Base-by-base conservation (phyloP, 2,329 filamentous ascomycete species). In the Cryphonectria carpinicola region DNA sequence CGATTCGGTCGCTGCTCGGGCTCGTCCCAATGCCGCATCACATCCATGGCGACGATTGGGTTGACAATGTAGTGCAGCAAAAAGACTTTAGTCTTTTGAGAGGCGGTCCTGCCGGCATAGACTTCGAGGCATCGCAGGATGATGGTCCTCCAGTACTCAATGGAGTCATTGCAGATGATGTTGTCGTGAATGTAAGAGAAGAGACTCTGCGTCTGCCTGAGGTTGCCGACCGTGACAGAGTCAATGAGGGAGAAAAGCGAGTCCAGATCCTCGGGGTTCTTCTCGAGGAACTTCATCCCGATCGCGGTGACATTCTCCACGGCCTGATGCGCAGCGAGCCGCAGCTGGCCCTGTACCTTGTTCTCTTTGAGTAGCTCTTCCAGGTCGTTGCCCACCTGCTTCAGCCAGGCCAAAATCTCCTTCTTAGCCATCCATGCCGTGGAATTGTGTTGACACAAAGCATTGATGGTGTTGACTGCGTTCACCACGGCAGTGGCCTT, bases 41-140 rank as follows among this genome's bases (percentile, higher is more conserved):
- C 91, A 81, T 99, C 96, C 92, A 95, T 97, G 3, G 95, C 95
- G 69, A 99, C 89, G 54, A 98, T 97, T 0, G 96, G 97, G 77
- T 98, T 99, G 74, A 98, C 93, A 43, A 99, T 87, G 79, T 97
- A 91, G 78, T 94, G 94, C 78, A 99, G 90, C 49, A 97, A 85
- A 79, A 97, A 99, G 67, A 94, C 92, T 81, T 99, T 99, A 61
- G 93, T 93, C 83, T 92, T 95, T 80, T 98, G 96, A 0, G 92
- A 90, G 17, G 91, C 93, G 62, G 85, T 88, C 77, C 92, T 93
- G 65, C 90, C 89, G 8, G 93, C 91, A 79, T 98, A 99, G 0
- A 94, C 85, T 70, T 98, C 95, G 63, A 99, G 88, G 77, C 94
- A 97, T 68, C 93, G 92, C 76, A 95, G 88, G 58, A 98, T 88